Conservation (phyloP, 768 basidiomycete species). For the Tulasnella sp. region DNA sequence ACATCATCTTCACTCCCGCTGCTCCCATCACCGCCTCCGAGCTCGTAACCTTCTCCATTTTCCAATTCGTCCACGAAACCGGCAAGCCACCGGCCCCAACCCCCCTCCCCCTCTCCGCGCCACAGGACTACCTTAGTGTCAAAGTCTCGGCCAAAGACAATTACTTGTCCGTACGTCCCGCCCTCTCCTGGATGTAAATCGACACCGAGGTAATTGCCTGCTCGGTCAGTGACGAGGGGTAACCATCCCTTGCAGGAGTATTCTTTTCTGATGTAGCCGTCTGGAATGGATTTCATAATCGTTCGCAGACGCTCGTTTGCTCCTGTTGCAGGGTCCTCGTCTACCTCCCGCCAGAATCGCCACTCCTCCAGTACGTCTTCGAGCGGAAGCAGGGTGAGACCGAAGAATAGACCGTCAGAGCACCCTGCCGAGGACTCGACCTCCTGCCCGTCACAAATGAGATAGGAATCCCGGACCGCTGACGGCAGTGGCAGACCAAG, state of each 20-base stretch:
- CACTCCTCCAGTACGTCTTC: slow-evolving; percentile 96
- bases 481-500: slow-evolving; percentile 83
- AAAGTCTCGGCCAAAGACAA: slow-evolving; percentile 98
- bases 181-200: slow-evolving; percentile 85
- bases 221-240: slow-evolving; percentile 90
- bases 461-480: slow-evolving; percentile 89
- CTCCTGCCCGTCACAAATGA: slow-evolving; percentile 90
- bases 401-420: slow-evolving; percentile 91
- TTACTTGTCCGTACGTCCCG: slow-evolving; percentile 87
- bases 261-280: slow-evolving; percentile 81
- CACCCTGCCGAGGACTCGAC: slow-evolving; percentile 85
- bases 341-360: slow-evolving; percentile 94
- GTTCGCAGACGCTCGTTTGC: slow-evolving; percentile 71
- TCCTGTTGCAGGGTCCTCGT: slow-evolving; percentile 83
- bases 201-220: slow-evolving; percentile 95
- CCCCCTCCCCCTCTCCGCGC: slow-evolving; percentile 84
- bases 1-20: slow-evolving; percentile 75
- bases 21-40: slow-evolving; percentile 63
- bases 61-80: slow-evolving; percentile 92
- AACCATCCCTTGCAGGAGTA: slow-evolving; percentile 98
- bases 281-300: slow-evolving; percentile 87
- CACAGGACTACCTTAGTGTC: slow-evolving; percentile 97
- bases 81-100: slow-evolving; percentile 95
- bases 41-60: slow-evolving; percentile 83
- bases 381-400: slow-evolving; percentile 87